Percentiles rank a stretch among this genome's conserved stretches.
phyloP scores from a whole-genome alignment of 345 rosid species.

The Syzygium aqueum region DNA sequence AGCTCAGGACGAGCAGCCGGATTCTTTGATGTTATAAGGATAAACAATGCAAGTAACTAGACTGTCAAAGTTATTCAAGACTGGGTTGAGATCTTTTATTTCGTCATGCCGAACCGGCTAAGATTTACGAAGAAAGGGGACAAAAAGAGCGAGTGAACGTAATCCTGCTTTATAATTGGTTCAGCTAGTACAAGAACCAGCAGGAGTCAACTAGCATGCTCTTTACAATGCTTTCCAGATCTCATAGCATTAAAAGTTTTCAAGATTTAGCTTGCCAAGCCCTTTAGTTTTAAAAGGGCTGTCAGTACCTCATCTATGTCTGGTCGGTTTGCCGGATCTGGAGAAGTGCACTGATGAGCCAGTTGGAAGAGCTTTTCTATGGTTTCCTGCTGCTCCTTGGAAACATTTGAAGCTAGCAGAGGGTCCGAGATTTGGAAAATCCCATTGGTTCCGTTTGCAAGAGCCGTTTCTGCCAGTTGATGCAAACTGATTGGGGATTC shows the following conservation, averaged over 20 bases:
- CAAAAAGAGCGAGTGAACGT: background rate
- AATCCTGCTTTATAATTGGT: background rate
- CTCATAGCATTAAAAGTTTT: background rate
- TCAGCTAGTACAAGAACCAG: background rate
- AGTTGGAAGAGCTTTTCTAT: conserved; percentile 33
- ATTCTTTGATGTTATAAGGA: background rate
- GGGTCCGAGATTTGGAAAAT: conserved; percentile 41
- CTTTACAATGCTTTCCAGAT: background rate
- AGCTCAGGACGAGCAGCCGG: background rate
- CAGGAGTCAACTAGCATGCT: background rate
- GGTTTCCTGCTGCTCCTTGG: conserved; percentile 16
- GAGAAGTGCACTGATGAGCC: conserved; percentile 46
- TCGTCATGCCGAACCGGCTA: background rate
- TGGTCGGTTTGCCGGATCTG: conserved; percentile 61
- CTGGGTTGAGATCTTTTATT: background rate
- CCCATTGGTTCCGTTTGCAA: conserved; percentile 26
- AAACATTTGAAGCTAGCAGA: conserved; percentile 3
- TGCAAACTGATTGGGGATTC: conserved; percentile 39
- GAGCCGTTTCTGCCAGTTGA: conserved; percentile 42
- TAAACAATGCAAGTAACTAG: background rate
- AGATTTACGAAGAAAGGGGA: background rate
- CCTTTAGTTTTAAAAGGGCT: conserved; percentile 32
- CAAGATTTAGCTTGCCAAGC: background rate
- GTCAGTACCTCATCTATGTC: conserved; percentile 48
- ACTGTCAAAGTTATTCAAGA: background rate